A percentile compares a stretch with the other conserved stretches of the same genome.
phyloP scores from a whole-genome alignment of 441 rosid genomes.

The Adansonia grandidieri region DNA sequence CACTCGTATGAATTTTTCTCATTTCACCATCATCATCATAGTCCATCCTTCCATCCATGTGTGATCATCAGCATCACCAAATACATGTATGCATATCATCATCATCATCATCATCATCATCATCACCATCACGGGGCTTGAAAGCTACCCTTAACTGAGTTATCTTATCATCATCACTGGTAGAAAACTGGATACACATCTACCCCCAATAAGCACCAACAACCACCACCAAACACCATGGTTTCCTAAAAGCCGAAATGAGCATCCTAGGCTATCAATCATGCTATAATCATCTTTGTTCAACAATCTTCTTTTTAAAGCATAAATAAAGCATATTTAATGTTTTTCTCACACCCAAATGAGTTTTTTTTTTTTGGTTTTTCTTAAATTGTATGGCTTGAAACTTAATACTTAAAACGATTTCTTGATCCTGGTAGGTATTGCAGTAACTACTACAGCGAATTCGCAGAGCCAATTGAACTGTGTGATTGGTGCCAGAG shows the following conservation, averaged over 20 bases:
- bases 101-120: slow-evolving; percentile 19
- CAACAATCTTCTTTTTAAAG: no score
- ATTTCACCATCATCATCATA: neutral
- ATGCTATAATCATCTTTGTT: neutral
- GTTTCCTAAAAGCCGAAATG: slow-evolving; percentile 20
- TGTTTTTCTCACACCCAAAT: neutral
- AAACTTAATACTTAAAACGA: neutral
- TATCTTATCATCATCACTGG: neutral
- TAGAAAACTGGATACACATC: slow-evolving; percentile 22
- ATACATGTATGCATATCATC: neutral
- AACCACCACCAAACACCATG: slow-evolving; percentile 20
- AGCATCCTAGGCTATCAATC: slow-evolving; percentile 14
- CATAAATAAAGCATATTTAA: neutral
- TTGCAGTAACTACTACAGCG: slow-evolving; percentile 85
- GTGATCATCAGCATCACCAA: slow-evolving; percentile 8
- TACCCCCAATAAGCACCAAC: slow-evolving; percentile 21
- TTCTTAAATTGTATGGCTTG: neutral
- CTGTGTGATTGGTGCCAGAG: slow-evolving; percentile 91
- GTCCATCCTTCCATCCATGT: neutral
- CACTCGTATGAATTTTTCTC: slow-evolving; percentile 64
- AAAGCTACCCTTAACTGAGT: slow-evolving; percentile 31
- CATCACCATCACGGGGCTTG: slow-evolving; percentile 3
- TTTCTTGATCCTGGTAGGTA: slow-evolving; percentile 49
- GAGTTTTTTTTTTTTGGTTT: neutral
- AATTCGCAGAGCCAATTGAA: slow-evolving; percentile 61